A percentile compares a stretch with the other conserved stretches of the same genome.
phyloP scores from a whole-genome alignment of 805 yeast species.

The Schwanniomyces yamadae region DNA sequence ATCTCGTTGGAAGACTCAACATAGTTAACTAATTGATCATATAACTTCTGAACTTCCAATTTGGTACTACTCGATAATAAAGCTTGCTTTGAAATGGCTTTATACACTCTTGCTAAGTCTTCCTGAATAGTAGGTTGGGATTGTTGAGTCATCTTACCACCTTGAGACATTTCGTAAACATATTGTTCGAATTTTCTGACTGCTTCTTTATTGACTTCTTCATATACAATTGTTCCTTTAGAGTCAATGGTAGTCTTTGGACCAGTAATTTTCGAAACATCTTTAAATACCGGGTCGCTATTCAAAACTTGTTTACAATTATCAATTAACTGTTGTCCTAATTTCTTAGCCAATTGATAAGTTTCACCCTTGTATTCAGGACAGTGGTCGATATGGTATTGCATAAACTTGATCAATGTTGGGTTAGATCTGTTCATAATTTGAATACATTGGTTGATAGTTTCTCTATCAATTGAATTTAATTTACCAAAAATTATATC shows the following conservation, averaged over 20 bases:
- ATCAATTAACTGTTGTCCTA: slow-evolving; percentile 92
- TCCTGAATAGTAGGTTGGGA: slow-evolving; percentile 76
- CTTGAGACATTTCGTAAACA: slow-evolving; percentile 94
- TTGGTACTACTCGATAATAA: slow-evolving; percentile 62
- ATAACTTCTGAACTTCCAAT: slow-evolving; percentile 67
- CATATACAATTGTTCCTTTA: slow-evolving; percentile 82
- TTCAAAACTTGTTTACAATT: slow-evolving; percentile 86
- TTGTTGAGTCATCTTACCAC: slow-evolving; percentile 76
- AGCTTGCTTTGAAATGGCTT: slow-evolving; percentile 71
- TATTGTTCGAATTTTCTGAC: slow-evolving; percentile 95
- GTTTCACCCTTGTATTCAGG: slow-evolving; percentile 87
- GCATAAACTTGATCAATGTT: slow-evolving; percentile 92
- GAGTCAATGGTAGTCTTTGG: slow-evolving; percentile 87
- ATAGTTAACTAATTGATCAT: slow-evolving; percentile 67
- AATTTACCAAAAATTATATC: slow-evolving; percentile 94
- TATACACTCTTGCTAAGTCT: slow-evolving; percentile 80
- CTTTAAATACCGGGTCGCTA: slow-evolving; percentile 90
- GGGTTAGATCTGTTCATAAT: slow-evolving; percentile 98
- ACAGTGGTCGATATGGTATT: slow-evolving; percentile 79
- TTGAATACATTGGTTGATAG: slow-evolving; percentile 92
- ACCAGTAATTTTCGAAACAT: slow-evolving; percentile 90
- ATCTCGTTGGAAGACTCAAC: slow-evolving; percentile 70
- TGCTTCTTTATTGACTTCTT: slow-evolving; percentile 83
- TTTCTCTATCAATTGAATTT: slow-evolving; percentile 90
- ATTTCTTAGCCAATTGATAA: slow-evolving; percentile 81